Conservation (phyloP, 202 grass and related monocot genomes). For the Brachypodium distachyon region DNA sequence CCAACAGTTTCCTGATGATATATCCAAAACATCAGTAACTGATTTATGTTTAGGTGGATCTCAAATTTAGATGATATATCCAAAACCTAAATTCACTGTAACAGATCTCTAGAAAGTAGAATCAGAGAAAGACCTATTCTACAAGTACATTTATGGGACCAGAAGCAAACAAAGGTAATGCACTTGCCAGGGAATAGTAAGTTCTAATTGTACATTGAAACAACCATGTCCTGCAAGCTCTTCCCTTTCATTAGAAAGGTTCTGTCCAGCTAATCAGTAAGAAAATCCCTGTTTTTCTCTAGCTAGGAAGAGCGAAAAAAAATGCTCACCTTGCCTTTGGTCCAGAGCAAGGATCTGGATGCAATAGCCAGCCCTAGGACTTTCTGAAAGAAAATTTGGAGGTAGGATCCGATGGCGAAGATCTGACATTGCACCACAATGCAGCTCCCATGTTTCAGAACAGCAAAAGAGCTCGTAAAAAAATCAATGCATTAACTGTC, state of each 20-base stretch:
- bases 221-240: not conserved
- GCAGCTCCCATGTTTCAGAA: constrained; percentile 77
- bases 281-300: not conserved
- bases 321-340: constrained; percentile 76
- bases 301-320: not conserved
- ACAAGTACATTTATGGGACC: not conserved
- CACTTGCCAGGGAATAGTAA: not conserved
- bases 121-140: not conserved
- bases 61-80: too few species aligned
- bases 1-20: too few species aligned
- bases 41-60: too few species aligned
- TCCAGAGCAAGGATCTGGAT: constrained; percentile 78
- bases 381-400: constrained; percentile 82
- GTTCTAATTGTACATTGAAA: not conserved
- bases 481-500: constrained; percentile 4
- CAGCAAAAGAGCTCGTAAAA: constrained; percentile 67
- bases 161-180: constrained; percentile 18
- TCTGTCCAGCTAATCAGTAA: not conserved
- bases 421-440: constrained; percentile 83
- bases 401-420: constrained; percentile 76
- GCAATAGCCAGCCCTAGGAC: constrained; percentile 77
- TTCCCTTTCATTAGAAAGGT: not conserved
- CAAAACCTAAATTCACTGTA: not conserved
- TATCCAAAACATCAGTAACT: too few species aligned
- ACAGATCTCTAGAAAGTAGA: constrained; percentile 2